A percentile compares a stretch with the other conserved stretches of the same genome.
Conservation (phyloP, 208 protist species). For the Phytomonas sp. region DNA sequence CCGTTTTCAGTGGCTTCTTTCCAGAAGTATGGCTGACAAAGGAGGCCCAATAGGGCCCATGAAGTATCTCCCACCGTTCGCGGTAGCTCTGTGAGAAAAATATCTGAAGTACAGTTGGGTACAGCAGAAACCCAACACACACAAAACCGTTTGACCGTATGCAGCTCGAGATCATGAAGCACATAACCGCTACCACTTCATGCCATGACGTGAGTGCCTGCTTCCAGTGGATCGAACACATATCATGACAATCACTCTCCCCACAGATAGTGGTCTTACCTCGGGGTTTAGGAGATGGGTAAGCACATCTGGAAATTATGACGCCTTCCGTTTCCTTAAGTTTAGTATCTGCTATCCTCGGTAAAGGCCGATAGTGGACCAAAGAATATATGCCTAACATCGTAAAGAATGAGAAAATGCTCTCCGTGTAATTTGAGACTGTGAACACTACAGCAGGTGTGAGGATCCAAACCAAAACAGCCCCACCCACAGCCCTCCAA, state of each 20-base stretch:
- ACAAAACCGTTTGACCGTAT: constrained; percentile 61
- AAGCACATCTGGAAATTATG: constrained; percentile 1
- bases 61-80: constrained; percentile 14
- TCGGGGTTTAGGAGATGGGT: not conserved
- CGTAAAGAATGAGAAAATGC: constrained; percentile 44
- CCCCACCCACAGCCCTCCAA: constrained; percentile 34
- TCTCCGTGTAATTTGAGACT: constrained; percentile 72
- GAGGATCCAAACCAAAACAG: constrained; percentile 46
- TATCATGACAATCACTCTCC: not conserved
- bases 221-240: not conserved
- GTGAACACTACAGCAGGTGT: constrained; percentile 65
- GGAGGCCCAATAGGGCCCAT: constrained; percentile 12
- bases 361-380: constrained; percentile 20
- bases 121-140: constrained; percentile 49
- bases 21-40: not conserved
- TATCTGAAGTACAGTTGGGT: constrained; percentile 45
- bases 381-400: constrained; percentile 57
- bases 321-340: not conserved
- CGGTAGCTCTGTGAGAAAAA: constrained; percentile 7
- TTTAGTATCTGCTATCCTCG: not conserved
- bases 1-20: not conserved
- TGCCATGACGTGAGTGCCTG: not conserved
- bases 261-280: not conserved
- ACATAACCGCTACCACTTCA: constrained; percentile 28
- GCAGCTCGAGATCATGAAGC: constrained; percentile 39